Percentiles rank a stretch among this genome's conserved stretches.
Conservation (phyloP, 2,329 filamentous ascomycete genomes). For the Cladophialophora bantiana region DNA sequence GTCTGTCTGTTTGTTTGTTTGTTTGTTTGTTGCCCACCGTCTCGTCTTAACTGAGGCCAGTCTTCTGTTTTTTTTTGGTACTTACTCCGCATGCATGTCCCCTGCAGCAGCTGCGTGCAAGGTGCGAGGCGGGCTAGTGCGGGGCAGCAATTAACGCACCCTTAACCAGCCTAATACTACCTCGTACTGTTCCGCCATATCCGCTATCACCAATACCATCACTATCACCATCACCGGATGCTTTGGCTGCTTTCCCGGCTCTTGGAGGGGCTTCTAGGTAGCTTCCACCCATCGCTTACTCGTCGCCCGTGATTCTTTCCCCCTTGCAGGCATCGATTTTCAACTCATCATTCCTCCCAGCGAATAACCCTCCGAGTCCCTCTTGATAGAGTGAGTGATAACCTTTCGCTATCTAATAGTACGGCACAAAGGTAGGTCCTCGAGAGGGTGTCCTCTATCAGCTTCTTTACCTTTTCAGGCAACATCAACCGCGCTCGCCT, state of each 20-base stretch:
- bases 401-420: not conserved
- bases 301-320: conserved; percentile 19
- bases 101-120: not conserved
- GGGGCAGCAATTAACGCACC: not conserved
- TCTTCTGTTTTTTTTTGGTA: not conserved
- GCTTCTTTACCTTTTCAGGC: conserved; percentile 24
- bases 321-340: conserved; percentile 32
- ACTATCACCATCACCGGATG: not conserved
- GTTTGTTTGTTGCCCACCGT: not conserved
- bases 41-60: not conserved
- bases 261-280: not conserved
- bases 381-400: conserved; percentile 5
- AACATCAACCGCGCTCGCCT: conserved; percentile 17
- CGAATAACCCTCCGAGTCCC: not conserved
- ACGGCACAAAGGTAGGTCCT: too few species aligned
- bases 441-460: not conserved
- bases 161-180: too few species aligned
- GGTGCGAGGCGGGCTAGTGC: too few species aligned
- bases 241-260: not conserved
- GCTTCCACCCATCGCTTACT: not conserved
- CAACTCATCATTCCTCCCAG: not conserved
- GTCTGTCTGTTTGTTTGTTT: not conserved
- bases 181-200: too few species aligned
- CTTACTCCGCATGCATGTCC: not conserved
- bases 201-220: not conserved